These are phyloP conservation scores for Globisporangium canariense DNA, from an alignment of 352 stramenopile species.

Conservation along the genomic window DNA sequence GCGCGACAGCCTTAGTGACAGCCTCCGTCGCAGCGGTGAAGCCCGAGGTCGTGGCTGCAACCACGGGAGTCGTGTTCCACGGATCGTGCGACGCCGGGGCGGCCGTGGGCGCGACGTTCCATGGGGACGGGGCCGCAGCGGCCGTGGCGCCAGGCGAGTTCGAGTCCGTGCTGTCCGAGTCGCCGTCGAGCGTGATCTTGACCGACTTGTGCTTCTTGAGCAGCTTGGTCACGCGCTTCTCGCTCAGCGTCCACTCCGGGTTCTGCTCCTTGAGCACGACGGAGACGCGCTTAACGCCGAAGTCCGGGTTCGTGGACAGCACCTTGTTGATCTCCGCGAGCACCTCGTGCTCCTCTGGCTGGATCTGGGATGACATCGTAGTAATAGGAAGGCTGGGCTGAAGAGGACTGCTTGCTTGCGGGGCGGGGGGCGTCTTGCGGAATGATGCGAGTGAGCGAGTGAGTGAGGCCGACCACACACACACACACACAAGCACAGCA, in stretches of 20 bases:
- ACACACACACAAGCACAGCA: neutral
- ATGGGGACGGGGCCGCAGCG: conserved; percentile 34
- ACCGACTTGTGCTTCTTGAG: conserved; percentile 66
- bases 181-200: conserved; percentile 32
- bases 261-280: conserved; percentile 59
- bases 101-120: conserved; percentile 43
- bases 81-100: conserved; percentile 25
- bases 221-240: conserved; percentile 77
- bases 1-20: conserved; percentile 14
- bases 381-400: neutral
- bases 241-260: conserved; percentile 62
- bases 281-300: conserved; percentile 67
- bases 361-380: conserved; percentile 49
- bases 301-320: conserved; percentile 58
- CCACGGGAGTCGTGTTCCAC: conserved; percentile 48
- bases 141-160: conserved; percentile 12
- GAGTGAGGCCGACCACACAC: neutral
- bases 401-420: conserved; percentile 4
- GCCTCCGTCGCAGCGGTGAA: conserved; percentile 20
- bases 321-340: conserved; percentile 50
- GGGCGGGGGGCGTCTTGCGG: conserved; percentile 6
- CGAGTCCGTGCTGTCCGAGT: conserved; percentile 17
- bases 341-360: conserved; percentile 64
- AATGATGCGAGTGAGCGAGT: neutral
- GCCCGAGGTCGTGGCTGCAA: conserved; percentile 4